Percentiles rank a stretch among this genome's conserved stretches.
Conservation (phyloP, 768 basidiomycete genomes). For the Phylloporus scabripes region DNA sequence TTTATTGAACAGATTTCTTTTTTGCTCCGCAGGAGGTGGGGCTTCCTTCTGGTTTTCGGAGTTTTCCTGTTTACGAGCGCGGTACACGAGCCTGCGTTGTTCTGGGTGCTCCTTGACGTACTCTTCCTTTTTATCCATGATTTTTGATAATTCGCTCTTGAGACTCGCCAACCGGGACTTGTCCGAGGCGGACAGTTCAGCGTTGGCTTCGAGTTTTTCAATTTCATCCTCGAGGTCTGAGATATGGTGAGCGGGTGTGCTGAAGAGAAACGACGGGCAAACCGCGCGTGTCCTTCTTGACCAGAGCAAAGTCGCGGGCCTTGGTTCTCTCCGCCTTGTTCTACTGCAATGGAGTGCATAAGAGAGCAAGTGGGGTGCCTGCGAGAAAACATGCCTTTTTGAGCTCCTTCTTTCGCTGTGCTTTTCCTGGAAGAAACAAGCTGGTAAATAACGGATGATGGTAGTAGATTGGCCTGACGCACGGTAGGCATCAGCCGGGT, state of each 20-base stretch:
- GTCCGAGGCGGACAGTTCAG: slow-evolving; percentile 44
- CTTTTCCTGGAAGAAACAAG: slow-evolving; percentile 59
- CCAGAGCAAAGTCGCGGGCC: slow-evolving; percentile 79
- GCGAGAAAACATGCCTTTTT: slow-evolving; percentile 59
- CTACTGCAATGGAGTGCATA: slow-evolving; percentile 48
- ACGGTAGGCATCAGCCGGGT: slow-evolving; percentile 95
- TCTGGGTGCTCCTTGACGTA: slow-evolving; percentile 94
- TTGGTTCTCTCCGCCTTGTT: slow-evolving; percentile 85
- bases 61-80: slow-evolving; percentile 41
- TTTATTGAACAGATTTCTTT: slow-evolving; percentile 71
- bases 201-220: slow-evolving; percentile 50
- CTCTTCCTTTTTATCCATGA: slow-evolving; percentile 84
- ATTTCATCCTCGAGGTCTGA: slow-evolving; percentile 82
- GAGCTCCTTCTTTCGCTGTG: slow-evolving; percentile 88
- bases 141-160: slow-evolving; percentile 71
- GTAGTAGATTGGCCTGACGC: slow-evolving; percentile 29
- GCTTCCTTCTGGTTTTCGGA: slow-evolving; percentile 39
- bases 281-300: slow-evolving; percentile 93
- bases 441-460: background rate
- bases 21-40: slow-evolving; percentile 36
- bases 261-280: slow-evolving; percentile 11
- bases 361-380: slow-evolving; percentile 12
- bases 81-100: slow-evolving; percentile 79
- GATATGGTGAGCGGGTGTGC: slow-evolving; percentile 6
- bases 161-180: slow-evolving; percentile 64